Base-by-base conservation (phyloP, 306 rosid species). In the Sicyos baderoa region DNA sequence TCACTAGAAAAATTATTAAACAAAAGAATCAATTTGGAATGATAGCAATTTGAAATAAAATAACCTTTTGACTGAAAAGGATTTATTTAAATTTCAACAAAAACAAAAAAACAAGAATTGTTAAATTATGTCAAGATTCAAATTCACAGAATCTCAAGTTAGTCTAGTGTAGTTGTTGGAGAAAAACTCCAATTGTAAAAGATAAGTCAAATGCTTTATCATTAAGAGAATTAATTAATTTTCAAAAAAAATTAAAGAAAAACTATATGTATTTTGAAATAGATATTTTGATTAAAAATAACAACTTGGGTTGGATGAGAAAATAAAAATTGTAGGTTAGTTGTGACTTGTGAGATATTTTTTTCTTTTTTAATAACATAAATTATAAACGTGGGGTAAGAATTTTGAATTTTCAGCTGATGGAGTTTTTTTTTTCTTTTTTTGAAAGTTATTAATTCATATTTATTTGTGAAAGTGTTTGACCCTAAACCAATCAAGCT, bases 141-240 rank as follows among this genome's bases (percentile, higher is more conserved):
- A 64, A 64, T 44, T 42, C 49, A 32, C 21, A 21, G 18, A 53
- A 62, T 40, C 51, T 40, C 51, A 62, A 40, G 15, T 55, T 5
- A 62, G 27, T 62, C n/a, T 17, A 35, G 47, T 40, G 51, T 9
- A 62, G 68, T 62, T 62, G 68, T 64, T 64, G 70, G 21, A 40
- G 53, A 40, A 44, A 32, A 64, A 40, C 18, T 64, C 19, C 11
- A 40, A 42, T 63, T 42, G 52, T 63, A 11, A 44, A 64, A 64
- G 12, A 44, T 1, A 64, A 64, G 53, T 44, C 53, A 40, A 44
- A 42, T 19, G 6, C 12, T 19, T 64, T 11, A 22, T 6, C 21
- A 63, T 42, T 42, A 18, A 0, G 32, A 35, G 19, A 61, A 61
- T n/a, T 35, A 13, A 1, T 7, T 11, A 40, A 2, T 40, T 16